Evolutionary conservation across 2,329 filamentous ascomycete genomes (phyloP), one percentile per base, ranked within the genome.

Genomic region (Tolypocladium guangdongense): DNA sequence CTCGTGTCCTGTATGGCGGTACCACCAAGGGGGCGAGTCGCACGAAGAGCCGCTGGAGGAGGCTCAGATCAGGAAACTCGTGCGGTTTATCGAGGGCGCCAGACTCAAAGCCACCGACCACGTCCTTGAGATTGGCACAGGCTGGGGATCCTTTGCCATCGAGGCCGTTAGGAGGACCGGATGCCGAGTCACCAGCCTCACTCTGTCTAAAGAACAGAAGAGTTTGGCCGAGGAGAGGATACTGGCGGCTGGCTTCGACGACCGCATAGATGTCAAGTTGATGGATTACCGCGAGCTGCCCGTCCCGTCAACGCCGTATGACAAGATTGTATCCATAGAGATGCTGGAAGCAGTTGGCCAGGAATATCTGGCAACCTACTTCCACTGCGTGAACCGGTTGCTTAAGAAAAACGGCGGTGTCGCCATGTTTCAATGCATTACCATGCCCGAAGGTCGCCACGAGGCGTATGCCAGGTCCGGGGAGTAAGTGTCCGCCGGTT

Each of bases 261-360:
- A 82, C 56, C 74, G 73, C 14, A 85, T 89, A 57, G 73, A 79
- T n/a, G 82, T 90, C 1, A 66, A 81, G 49, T 72, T 88, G 0
- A 80, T 78, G 69, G 87, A 90, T 63, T 90, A 90, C 63, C 78
- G 87, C 50, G 77, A 75, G 30, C 68, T 88, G 4, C 74, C 79
- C 1, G 64, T 75, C 0, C 78, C 81, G 0, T 71, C 73, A 46
- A 71, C 67, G 1, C 70, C 73, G 0, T 90, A 82, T 59, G 86
- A 90, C 67, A 88, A 88, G 64, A 74, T 89, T 7, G 75, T 89
- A 8, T 87, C 83, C 4, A 87, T 89, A 54, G 87, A 90, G 64
- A 90, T 90, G 87, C 71, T 89, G 24, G 87, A 90, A 69, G 83
- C 83, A 1, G 86, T 89, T 0, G 86, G 86, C 3, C 72, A 77